A percentile compares a stretch with the other conserved stretches of the same genome.
These are phyloP conservation scores for Talaromyces amestolkiae DNA, from an alignment of 2,329 filamentous ascomycete genomes.

Conservation along the genomic window DNA sequence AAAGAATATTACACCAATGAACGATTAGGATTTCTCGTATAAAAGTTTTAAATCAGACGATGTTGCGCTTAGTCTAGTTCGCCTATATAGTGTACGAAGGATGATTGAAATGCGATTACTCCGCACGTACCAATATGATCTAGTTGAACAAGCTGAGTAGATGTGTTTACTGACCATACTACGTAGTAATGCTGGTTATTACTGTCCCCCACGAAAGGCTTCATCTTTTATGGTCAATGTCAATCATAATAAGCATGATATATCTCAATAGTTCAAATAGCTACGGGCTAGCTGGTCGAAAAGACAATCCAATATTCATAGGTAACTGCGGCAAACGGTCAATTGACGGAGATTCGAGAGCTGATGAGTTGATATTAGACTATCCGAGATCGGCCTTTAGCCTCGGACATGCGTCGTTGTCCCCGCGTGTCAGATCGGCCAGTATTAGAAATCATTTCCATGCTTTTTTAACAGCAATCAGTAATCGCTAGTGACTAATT, in stretches of 20 bases:
- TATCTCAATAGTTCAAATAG: neutral
- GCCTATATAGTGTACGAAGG: neutral
- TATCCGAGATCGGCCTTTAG: neutral
- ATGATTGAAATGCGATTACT: neutral
- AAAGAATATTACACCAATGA: neutral
- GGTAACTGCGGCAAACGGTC: conserved; percentile 8
- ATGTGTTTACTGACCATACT: neutral
- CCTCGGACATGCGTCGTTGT: neutral
- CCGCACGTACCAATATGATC: neutral
- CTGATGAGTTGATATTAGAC: neutral
- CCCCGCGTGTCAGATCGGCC: neutral
- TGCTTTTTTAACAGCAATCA: neutral
- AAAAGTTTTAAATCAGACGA: neutral
- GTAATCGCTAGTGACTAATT: neutral
- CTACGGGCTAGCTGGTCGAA: neutral
- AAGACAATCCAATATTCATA: neutral
- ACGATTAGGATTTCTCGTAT: neutral
- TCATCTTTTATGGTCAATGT: neutral
- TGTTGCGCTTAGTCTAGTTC: conserved; percentile 1
- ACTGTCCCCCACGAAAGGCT: neutral
- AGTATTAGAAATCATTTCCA: neutral
- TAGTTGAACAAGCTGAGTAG: neutral
- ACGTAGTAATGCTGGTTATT: neutral
- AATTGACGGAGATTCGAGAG: neutral
- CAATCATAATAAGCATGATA: conserved; percentile 1